These are phyloP conservation scores for Pythium chondricola DNA, from an alignment of 352 stramenopile genomes.

Conservation along the genomic window DNA sequence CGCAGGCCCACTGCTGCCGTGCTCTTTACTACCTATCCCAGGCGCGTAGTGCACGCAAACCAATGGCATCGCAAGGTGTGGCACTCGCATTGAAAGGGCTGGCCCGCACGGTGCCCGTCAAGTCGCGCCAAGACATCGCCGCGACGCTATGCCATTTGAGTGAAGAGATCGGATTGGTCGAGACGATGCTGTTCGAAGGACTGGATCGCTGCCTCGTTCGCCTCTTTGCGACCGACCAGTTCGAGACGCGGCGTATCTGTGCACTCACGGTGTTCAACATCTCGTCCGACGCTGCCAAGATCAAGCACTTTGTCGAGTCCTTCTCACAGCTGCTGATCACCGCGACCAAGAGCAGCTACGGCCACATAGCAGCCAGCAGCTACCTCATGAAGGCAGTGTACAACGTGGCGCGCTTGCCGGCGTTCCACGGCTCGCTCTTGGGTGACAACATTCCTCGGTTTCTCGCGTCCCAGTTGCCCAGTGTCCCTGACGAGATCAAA, in stretches of 20 bases:
- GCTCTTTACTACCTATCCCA: constrained; percentile 60
- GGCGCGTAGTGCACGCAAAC: constrained; percentile 32
- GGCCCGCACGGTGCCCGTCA: constrained; percentile 22
- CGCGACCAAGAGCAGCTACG: constrained; percentile 19
- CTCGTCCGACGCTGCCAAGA: constrained; percentile 40
- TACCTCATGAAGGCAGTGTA: constrained; percentile 70
- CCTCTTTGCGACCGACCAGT: constrained; percentile 32
- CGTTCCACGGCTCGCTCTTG: constrained; percentile 53
- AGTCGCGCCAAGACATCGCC: constrained; percentile 49
- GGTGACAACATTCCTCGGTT: constrained; percentile 63
- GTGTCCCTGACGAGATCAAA: constrained; percentile 33
- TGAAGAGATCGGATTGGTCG: constrained; percentile 46
- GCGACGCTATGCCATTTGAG: constrained; percentile 63
- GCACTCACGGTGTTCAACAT: constrained; percentile 66
- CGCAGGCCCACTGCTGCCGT: constrained; percentile 57
- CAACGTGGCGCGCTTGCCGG: constrained; percentile 48
- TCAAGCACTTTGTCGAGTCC: constrained; percentile 60
- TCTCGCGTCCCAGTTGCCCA: constrained; percentile 34
- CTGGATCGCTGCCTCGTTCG: constrained; percentile 54
- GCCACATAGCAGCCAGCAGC: constrained; percentile 17
- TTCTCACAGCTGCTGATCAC: constrained; percentile 53
- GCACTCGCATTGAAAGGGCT: constrained; percentile 41
- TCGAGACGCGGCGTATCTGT: constrained; percentile 67
- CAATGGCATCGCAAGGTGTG: constrained; percentile 47
- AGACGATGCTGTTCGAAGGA: constrained; percentile 61